Base-by-base conservation (phyloP, 2,329 filamentous ascomycete genomes). In the Alternaria ethzedia region DNA sequence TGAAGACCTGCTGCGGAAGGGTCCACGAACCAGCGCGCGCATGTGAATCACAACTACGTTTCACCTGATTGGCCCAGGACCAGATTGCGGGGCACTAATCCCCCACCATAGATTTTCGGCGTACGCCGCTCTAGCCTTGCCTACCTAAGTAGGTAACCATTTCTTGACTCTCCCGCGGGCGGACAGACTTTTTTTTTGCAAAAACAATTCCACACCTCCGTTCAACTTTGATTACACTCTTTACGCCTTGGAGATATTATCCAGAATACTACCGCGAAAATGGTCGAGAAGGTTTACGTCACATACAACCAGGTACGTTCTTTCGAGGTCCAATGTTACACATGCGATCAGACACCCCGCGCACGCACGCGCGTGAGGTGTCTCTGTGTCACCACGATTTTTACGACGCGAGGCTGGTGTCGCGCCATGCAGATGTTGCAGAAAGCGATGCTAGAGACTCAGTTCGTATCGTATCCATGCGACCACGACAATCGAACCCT, bases 201-300 rank as follows among this genome's bases (percentile, higher is more conserved):
- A 32, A 47, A 43, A 21, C 20, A 45, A 44, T 56, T 47, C 21
- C 28, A 45, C 44, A 43, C 49, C 55, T 57, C 32, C n/a, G 44
- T 41, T 46, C 21, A 20, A 52, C 25, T 30, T 36, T 36, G 28
- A 54, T 51, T 21, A 20, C 43, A 12, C 21, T 32, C 41, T 30
- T 28, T 44, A 10, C 51, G 17, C 17, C 17, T 41, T 25, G 49
- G 30, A 60, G n/a, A 21, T 23, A 54, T 36, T 28, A 41, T 36
- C 23, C 23, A 54, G 63, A 54, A 58, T 20, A 52, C 20, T 52
- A 32, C 52, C 66, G 67, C 61, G 67, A 78, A 47, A 54, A 81
- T 81, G 79, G 78, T 80, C 54, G 72, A 81, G 69, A 82, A 82
- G 70, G 69, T 80, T 55, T 82, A 81, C 74, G 77, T 82, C 64